phyloP scores from a whole-genome alignment of 192 early-diverging fungal species.

The Linnemannia zychae region DNA sequence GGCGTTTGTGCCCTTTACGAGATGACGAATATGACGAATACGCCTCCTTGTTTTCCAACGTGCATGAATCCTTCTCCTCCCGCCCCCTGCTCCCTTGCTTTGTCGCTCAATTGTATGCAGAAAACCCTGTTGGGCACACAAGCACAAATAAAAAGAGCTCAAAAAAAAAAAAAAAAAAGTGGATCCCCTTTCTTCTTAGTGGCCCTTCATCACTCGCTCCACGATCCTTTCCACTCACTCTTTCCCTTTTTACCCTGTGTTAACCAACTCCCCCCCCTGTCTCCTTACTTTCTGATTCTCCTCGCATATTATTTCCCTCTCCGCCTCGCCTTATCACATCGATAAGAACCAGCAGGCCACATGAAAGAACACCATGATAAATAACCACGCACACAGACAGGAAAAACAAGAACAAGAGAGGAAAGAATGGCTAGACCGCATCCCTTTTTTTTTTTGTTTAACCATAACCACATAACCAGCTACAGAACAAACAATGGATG shows the following conservation, averaged over 20 bases:
- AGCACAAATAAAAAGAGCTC: too few species aligned
- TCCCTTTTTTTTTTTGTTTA: not conserved
- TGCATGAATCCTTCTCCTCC: not conserved
- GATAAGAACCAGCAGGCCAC: not conserved
- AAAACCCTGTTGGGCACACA: not conserved
- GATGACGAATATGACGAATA: slow-evolving; percentile 8
- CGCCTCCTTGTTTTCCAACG: not conserved
- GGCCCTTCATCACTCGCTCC: not conserved
- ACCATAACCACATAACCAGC: not conserved
- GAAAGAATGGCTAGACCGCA: not conserved
- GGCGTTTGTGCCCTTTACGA: not conserved
- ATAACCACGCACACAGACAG: not conserved
- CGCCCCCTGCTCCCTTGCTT: not conserved
- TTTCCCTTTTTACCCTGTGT: not conserved
- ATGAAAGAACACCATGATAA: not conserved
- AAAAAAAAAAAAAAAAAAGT: slow-evolving; percentile 12
- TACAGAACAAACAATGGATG: not conserved
- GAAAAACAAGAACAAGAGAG: not conserved
- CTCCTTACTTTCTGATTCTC: not conserved
- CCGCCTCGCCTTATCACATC: slow-evolving; percentile 7
- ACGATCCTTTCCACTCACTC: not conserved
- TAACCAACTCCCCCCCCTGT: too few species aligned
- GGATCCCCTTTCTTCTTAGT: not conserved
- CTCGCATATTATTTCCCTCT: not conserved
- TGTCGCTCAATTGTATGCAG: not conserved